phyloP scores from a whole-genome alignment of 768 basidiomycete species.

The Leucocoprinus sp. region DNA sequence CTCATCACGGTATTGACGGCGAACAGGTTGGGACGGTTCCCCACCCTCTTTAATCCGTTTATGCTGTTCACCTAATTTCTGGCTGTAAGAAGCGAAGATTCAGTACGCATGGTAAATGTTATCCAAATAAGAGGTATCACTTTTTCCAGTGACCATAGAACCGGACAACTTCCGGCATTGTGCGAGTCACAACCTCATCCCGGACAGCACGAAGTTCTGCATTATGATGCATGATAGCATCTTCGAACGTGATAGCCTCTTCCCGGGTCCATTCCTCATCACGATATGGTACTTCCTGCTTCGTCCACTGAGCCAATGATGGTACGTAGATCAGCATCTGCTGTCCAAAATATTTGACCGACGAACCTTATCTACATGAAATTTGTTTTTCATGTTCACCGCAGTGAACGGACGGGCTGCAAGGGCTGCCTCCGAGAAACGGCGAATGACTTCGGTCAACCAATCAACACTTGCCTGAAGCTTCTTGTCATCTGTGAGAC shows the following conservation, averaged over 20 bases:
- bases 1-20: conserved; percentile 27
- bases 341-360: background rate
- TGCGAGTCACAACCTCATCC: conserved; percentile 63
- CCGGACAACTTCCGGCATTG: conserved; percentile 71
- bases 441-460: conserved; percentile 67
- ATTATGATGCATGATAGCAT: conserved; percentile 61
- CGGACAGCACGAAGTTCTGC: conserved; percentile 74
- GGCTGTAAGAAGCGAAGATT: conserved; percentile 28
- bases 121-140: conserved; percentile 27
- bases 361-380: conserved; percentile 57
- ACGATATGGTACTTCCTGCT: conserved; percentile 48
- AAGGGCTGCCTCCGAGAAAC: conserved; percentile 61
- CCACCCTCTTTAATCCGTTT: conserved; percentile 35
- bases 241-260: conserved; percentile 69
- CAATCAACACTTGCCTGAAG: conserved; percentile 67
- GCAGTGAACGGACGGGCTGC: conserved; percentile 48
- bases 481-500: conserved; percentile 44
- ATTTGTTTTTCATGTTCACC: conserved; percentile 54
- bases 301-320: conserved; percentile 57
- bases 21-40: conserved; percentile 26
- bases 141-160: conserved; percentile 87
- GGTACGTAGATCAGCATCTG: background rate
- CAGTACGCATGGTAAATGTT: background rate
- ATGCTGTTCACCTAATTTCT: conserved; percentile 65
- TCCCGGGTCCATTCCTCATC: conserved; percentile 67